These are phyloP conservation scores for Mallotus nudiflorus DNA, from an alignment of 345 rosid genomes.

Conservation along the genomic window DNA sequence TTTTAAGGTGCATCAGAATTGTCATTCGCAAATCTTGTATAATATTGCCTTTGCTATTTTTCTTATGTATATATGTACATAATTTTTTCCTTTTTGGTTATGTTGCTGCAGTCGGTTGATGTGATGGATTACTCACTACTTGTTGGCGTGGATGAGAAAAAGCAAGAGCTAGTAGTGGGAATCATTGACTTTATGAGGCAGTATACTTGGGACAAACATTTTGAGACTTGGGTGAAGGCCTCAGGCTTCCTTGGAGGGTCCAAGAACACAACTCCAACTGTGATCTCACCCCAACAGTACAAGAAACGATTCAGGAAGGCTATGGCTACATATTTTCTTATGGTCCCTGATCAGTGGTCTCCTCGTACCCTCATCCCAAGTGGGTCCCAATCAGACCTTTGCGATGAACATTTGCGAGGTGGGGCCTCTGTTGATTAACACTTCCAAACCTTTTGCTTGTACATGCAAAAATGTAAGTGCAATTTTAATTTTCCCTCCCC, in stretches of 20 bases:
- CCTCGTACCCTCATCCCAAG: constrained; percentile 12
- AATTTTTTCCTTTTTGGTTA: neutral
- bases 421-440: constrained; percentile 28
- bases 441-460: constrained; percentile 5
- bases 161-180: constrained; percentile 28
- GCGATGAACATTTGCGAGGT: constrained; percentile 37
- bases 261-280: constrained; percentile 28
- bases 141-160: constrained; percentile 31
- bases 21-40: too few relatives aligned
- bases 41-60: too few relatives aligned
- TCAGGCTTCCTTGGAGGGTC: constrained; percentile 30
- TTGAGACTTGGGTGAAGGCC: constrained; percentile 35
- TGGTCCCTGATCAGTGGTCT: constrained; percentile 36
- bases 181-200: constrained; percentile 36
- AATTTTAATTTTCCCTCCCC: neutral
- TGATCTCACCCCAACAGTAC: constrained; percentile 32
- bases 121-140: constrained; percentile 32
- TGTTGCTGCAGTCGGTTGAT: constrained; percentile 22
- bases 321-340: constrained; percentile 19
- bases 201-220: constrained; percentile 36
- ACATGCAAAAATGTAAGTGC: constrained; percentile 19
- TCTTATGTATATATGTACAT: too few relatives aligned
- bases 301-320: constrained; percentile 34
- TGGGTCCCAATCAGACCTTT: constrained; percentile 26
- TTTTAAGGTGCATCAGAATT: too few relatives aligned